These are phyloP conservation scores for Candida caryicola DNA, from an alignment of 805 yeast species.

Conservation along the genomic window DNA sequence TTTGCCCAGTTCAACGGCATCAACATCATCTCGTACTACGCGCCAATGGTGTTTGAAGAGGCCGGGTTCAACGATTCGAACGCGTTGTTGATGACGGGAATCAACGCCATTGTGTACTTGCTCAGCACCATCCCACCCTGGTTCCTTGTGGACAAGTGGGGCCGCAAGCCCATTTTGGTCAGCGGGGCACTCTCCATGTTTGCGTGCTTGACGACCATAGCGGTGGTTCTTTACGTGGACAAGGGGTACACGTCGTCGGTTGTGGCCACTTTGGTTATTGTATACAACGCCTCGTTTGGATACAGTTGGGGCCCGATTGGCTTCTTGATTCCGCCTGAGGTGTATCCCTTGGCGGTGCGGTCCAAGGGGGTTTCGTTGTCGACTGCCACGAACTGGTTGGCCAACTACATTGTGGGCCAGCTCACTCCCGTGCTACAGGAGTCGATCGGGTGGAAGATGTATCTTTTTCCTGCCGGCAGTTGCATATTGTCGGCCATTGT, in stretches of 20 bases:
- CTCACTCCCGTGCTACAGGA: slow-evolving; percentile 42
- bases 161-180: slow-evolving; percentile 42
- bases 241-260: slow-evolving; percentile 32
- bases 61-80: slow-evolving; percentile 44
- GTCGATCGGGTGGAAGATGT: slow-evolving; percentile 40
- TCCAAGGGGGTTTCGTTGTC: slow-evolving; percentile 44
- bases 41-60: slow-evolving; percentile 51
- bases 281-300: slow-evolving; percentile 44
- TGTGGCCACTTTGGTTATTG: slow-evolving; percentile 40
- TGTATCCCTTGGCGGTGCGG: slow-evolving; percentile 41
- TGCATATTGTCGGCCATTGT: slow-evolving; percentile 35
- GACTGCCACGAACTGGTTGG: slow-evolving; percentile 45
- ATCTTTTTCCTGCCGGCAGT: slow-evolving; percentile 38
- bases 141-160: slow-evolving; percentile 47
- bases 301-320: slow-evolving; percentile 49
- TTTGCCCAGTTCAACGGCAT: slow-evolving; percentile 53
- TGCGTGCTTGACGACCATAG: slow-evolving; percentile 30
- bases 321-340: slow-evolving; percentile 44
- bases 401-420: slow-evolving; percentile 45
- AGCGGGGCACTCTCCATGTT: slow-evolving; percentile 43
- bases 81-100: slow-evolving; percentile 44
- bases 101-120: slow-evolving; percentile 39
- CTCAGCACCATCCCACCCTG: slow-evolving; percentile 43
- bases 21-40: slow-evolving; percentile 56
- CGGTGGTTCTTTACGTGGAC: slow-evolving; percentile 34